A percentile compares a stretch with the other conserved stretches of the same genome.
Evolutionary conservation across 176 grass and related monocot species (phyloP).

Genomic region (Zizania latifolia): DNA sequence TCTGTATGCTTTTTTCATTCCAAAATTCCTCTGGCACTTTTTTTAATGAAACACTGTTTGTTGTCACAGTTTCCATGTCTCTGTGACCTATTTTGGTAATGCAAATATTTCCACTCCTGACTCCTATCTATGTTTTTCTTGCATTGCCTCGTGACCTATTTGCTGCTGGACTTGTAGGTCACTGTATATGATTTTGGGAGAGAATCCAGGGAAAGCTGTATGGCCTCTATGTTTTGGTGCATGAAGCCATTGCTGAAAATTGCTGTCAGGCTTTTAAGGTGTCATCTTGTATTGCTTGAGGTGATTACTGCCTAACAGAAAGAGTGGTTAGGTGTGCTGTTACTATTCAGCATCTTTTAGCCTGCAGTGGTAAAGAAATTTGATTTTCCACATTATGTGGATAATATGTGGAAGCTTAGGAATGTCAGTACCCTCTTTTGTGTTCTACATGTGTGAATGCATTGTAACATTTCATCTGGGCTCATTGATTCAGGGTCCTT

Average conservation of each 20-base stretch:
- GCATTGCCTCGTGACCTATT: slow-evolving; percentile 5
- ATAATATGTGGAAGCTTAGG: slow-evolving; percentile 28
- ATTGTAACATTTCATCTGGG: slow-evolving; percentile 19
- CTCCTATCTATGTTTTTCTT: background rate
- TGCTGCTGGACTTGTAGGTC: slow-evolving; percentile 39
- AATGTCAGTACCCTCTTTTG: slow-evolving; percentile 4
- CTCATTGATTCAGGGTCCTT: slow-evolving; percentile 30
- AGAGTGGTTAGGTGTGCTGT: slow-evolving; percentile 25
- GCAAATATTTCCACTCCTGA: background rate
- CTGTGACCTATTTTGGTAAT: background rate
- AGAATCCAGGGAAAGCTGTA: background rate
- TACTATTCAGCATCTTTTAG: slow-evolving; percentile 14
- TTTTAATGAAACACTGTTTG: background rate
- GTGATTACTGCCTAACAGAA: slow-evolving; percentile 39
- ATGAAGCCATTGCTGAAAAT: slow-evolving; percentile 18
- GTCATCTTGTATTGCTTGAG: slow-evolving; percentile 26
- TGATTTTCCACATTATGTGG: slow-evolving; percentile 10
- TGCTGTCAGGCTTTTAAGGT: slow-evolving; percentile 11
- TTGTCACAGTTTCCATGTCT: background rate
- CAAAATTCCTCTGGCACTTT: background rate
- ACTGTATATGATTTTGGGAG: slow-evolving; percentile 14
- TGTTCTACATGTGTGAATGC: slow-evolving; percentile 8
- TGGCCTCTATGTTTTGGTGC: background rate
- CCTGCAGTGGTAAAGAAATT: slow-evolving; percentile 5
- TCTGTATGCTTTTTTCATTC: background rate